phyloP scores from a whole-genome alignment of 768 basidiomycete species.

The Boletellus ananiceps region DNA sequence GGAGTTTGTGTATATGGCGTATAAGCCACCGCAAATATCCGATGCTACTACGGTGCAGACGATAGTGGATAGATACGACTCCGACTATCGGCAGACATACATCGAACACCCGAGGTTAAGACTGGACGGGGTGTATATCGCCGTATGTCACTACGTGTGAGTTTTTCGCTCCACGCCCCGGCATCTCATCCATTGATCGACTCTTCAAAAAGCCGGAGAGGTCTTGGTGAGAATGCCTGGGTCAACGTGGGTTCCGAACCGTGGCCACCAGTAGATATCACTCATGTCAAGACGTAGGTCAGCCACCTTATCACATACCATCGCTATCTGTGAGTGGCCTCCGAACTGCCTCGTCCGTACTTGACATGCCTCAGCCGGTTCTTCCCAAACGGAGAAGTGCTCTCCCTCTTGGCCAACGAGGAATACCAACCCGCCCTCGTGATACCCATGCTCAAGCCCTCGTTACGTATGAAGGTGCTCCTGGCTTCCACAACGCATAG shows the following conservation, averaged over 20 bases:
- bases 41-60: constrained; percentile 44
- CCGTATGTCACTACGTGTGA: constrained; percentile 84
- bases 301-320: constrained; percentile 89
- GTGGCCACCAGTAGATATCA: background rate
- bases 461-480: constrained; percentile 69
- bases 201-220: constrained; percentile 38
- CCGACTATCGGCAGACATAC: constrained; percentile 70
- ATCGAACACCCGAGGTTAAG: constrained; percentile 84
- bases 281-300: constrained; percentile 41
- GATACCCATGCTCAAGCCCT: constrained; percentile 71
- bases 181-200: background rate
- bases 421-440: constrained; percentile 64
- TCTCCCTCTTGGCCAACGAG: constrained; percentile 82
- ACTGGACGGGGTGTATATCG: constrained; percentile 86
- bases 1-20: constrained; percentile 57
- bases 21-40: constrained; percentile 72
- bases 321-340: constrained; percentile 69
- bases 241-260: constrained; percentile 57
- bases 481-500: background rate
- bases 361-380: constrained; percentile 57
- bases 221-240: constrained; percentile 82
- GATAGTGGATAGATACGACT: constrained; percentile 49
- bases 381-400: constrained; percentile 79
- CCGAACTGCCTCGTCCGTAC: background rate
- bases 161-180: constrained; percentile 21